Percentiles rank a stretch among this genome's conserved stretches.
Conservation (phyloP, 164 flowering plant species). For the Liquidambar formosana region DNA sequence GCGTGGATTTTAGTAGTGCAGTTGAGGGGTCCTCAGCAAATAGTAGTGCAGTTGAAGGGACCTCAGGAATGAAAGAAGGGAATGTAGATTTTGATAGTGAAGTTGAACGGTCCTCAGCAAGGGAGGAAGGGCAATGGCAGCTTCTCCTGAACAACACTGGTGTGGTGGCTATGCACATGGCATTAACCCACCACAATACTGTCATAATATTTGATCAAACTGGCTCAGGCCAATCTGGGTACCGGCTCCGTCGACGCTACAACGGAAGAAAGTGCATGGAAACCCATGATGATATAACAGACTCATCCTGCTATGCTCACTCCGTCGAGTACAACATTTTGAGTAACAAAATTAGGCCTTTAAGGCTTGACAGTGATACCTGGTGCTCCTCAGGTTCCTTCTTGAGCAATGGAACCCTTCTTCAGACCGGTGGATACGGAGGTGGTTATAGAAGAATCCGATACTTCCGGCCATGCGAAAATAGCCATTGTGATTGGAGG, state of each 20-base stretch:
- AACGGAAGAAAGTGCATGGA: slow-evolving; percentile 28
- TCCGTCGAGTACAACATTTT: slow-evolving; percentile 62
- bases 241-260: slow-evolving; percentile 22
- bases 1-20: slow-evolving; percentile 2
- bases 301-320: slow-evolving; percentile 66
- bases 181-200: slow-evolving; percentile 52
- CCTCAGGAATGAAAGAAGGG: too few relatives aligned
- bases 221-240: slow-evolving; percentile 40
- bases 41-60: slow-evolving; percentile 8
- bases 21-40: neutral
- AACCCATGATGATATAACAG: slow-evolving; percentile 11
- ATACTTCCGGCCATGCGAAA: slow-evolving; percentile 43
- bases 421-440: slow-evolving; percentile 60
- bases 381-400: slow-evolving; percentile 82
- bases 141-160: slow-evolving; percentile 58
- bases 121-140: slow-evolving; percentile 51
- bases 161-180: slow-evolving; percentile 82
- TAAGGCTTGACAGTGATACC: slow-evolving; percentile 52
- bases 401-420: slow-evolving; percentile 58
- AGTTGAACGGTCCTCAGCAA: slow-evolving; percentile 2
- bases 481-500: slow-evolving; percentile 51
- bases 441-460: slow-evolving; percentile 43
- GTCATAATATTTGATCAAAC: slow-evolving; percentile 67
- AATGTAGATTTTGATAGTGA: slow-evolving; percentile 2
- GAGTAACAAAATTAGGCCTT: slow-evolving; percentile 42